Evolutionary conservation across 805 yeast species (phyloP).

Genomic region (Sugiyamaella americana): DNA sequence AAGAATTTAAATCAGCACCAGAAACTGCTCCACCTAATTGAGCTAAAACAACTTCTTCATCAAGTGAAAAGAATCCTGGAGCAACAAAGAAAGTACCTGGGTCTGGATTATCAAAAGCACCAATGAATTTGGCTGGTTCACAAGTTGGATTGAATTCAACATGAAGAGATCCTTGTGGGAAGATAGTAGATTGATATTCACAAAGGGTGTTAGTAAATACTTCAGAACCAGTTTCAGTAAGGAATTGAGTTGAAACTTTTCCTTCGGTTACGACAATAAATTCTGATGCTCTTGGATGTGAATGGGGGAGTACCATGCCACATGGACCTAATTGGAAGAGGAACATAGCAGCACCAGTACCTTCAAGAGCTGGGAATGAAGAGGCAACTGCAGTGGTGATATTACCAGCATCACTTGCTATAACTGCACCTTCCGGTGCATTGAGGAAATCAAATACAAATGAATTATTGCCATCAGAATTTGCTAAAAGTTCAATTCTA

Average conservation of each 20-base stretch:
- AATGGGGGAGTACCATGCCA: slow-evolving; percentile 18
- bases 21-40: slow-evolving; percentile 13
- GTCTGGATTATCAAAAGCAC: slow-evolving; percentile 17
- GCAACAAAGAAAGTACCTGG: slow-evolving; percentile 18
- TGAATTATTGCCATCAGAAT: slow-evolving; percentile 13
- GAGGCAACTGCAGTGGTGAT: slow-evolving; percentile 12
- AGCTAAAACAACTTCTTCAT: slow-evolving; percentile 11
- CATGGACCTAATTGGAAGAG: slow-evolving; percentile 18
- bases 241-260: slow-evolving; percentile 14
- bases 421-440: slow-evolving; percentile 13
- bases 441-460: slow-evolving; percentile 20
- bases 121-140: slow-evolving; percentile 12
- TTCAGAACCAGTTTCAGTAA: slow-evolving; percentile 17
- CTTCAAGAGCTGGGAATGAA: slow-evolving; percentile 18
- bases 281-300: slow-evolving; percentile 20
- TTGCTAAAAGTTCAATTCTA: slow-evolving; percentile 11
- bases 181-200: slow-evolving; percentile 14
- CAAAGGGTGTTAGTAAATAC: slow-evolving; percentile 10
- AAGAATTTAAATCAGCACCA: slow-evolving; percentile 9
- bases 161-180: slow-evolving; percentile 19
- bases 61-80: slow-evolving; percentile 17
- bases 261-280: slow-evolving; percentile 18
- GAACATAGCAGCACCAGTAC: slow-evolving; percentile 12
- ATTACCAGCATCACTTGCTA: slow-evolving; percentile 12
- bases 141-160: slow-evolving; percentile 20